Percentiles rank a stretch among this genome's conserved stretches.
Evolutionary conservation across 2,329 filamentous ascomycete genomes (phyloP).

Genomic region (Trematosphaeria pertusa): DNA sequence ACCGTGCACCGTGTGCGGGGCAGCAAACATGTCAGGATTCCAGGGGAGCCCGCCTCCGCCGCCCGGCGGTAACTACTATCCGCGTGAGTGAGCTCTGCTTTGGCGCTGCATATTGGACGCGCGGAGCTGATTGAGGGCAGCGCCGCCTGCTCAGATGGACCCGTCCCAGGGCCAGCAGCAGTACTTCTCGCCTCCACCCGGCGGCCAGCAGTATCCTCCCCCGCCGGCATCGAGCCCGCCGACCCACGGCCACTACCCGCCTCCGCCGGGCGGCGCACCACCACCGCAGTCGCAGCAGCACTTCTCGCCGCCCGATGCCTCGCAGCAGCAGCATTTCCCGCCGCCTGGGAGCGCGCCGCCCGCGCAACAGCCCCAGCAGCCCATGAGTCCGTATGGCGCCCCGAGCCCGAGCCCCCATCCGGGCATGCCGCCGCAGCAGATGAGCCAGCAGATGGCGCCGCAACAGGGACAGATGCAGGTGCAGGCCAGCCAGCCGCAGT

Average conservation of each 20-base stretch:
- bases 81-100: slow-evolving; percentile 29
- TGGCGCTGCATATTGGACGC: background rate
- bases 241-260: slow-evolving; percentile 38
- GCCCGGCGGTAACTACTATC: slow-evolving; percentile 46
- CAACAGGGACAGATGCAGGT: slow-evolving; percentile 43
- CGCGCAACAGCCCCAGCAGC: too few species aligned
- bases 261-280: slow-evolving; percentile 31
- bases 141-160: slow-evolving; percentile 35
- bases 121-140: slow-evolving; percentile 28
- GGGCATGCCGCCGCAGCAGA: slow-evolving; percentile 36
- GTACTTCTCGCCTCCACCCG: slow-evolving; percentile 48
- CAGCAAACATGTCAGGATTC: slow-evolving; percentile 36
- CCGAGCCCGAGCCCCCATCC: slow-evolving; percentile 47
- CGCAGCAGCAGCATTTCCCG: slow-evolving; percentile 23
- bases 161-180: slow-evolving; percentile 37
- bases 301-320: slow-evolving; percentile 40
- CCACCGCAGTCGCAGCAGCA: slow-evolving; percentile 35
- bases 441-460: slow-evolving; percentile 32
- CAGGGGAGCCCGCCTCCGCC: slow-evolving; percentile 42
- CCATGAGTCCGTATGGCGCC: slow-evolving; percentile 39
- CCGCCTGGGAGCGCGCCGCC: slow-evolving; percentile 7
- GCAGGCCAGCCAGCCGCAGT: slow-evolving; percentile 58
- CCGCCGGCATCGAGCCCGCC: slow-evolving; percentile 42
- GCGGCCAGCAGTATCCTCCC: slow-evolving; percentile 41
- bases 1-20: background rate